These are phyloP conservation scores for Monosporozyma aerobia DNA, from an alignment of 805 yeast genomes.

Conservation along the genomic window DNA sequence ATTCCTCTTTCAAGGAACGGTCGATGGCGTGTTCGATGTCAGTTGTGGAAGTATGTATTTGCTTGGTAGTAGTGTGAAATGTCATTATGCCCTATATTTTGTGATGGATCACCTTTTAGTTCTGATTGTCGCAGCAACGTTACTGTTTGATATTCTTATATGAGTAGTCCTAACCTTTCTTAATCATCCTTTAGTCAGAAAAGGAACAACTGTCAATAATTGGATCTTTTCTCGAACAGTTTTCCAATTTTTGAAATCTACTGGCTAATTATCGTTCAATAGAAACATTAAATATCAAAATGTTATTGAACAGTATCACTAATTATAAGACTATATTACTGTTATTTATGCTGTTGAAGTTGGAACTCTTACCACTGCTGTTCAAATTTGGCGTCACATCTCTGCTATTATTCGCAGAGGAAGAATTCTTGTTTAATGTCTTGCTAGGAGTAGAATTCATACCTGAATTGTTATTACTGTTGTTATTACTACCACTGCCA, in stretches of 20 bases:
- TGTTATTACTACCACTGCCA: background rate
- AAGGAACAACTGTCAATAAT: too few species aligned
- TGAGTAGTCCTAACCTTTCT: too few species aligned
- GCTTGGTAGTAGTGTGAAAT: conserved; percentile 5
- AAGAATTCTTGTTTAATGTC: background rate
- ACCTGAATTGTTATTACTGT: background rate
- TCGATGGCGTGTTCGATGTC: conserved; percentile 69
- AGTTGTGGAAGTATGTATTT: conserved; percentile 59
- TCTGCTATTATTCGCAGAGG: background rate
- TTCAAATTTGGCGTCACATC: background rate
- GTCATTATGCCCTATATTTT: background rate
- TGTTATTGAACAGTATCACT: background rate
- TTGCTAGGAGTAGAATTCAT: background rate
- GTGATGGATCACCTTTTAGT: background rate
- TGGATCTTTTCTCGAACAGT: too few species aligned
- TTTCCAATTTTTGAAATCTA: too few species aligned
- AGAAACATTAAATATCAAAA: background rate
- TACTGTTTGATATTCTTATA: background rate
- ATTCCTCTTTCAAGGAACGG: conserved; percentile 50
- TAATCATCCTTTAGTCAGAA: too few species aligned
- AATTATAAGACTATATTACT: background rate
- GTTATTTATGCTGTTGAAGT: background rate
- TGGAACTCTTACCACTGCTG: background rate
- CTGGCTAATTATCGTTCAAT: too few species aligned
- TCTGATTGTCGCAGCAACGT: background rate